Conservation (phyloP, 2,329 filamentous ascomycete genomes). For the Arthrinium phaeospermum region DNA sequence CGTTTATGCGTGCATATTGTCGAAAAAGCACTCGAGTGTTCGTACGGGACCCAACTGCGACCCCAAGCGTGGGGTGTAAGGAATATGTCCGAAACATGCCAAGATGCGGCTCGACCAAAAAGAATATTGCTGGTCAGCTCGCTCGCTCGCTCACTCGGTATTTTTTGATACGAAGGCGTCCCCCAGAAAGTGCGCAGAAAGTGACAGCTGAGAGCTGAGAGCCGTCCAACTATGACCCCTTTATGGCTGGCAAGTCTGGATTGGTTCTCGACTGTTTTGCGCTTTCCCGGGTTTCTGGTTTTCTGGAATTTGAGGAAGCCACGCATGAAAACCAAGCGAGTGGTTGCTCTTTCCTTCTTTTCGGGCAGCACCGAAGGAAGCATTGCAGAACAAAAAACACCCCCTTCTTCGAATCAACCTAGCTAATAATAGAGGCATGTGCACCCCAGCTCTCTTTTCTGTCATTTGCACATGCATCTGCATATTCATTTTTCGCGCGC, state of each 20-base stretch:
- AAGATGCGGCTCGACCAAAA: neutral
- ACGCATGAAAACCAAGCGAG: constrained; percentile 1
- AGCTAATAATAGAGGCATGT: neutral
- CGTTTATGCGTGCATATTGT: constrained; percentile 3
- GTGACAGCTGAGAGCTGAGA: neutral
- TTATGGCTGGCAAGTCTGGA: neutral
- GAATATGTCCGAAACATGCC: constrained; percentile 5
- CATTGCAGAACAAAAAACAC: neutral
- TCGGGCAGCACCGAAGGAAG: neutral
- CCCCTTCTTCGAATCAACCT: neutral
- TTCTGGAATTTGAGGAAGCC: neutral
- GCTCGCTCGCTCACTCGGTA: neutral
- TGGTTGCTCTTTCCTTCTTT: neutral
- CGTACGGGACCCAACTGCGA: constrained; percentile 1
- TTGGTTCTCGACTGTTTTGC: neutral
- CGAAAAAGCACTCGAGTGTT: neutral
- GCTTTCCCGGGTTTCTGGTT: neutral
- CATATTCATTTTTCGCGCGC: neutral
- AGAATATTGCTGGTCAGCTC: neutral
- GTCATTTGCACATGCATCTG: neutral
- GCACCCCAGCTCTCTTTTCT: neutral
- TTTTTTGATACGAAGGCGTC: neutral
- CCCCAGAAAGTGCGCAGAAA: neutral
- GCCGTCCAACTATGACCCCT: neutral
- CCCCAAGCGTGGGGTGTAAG: neutral